phyloP scores from a whole-genome alignment of 768 basidiomycete species.

The Neoboletus magnificus region DNA sequence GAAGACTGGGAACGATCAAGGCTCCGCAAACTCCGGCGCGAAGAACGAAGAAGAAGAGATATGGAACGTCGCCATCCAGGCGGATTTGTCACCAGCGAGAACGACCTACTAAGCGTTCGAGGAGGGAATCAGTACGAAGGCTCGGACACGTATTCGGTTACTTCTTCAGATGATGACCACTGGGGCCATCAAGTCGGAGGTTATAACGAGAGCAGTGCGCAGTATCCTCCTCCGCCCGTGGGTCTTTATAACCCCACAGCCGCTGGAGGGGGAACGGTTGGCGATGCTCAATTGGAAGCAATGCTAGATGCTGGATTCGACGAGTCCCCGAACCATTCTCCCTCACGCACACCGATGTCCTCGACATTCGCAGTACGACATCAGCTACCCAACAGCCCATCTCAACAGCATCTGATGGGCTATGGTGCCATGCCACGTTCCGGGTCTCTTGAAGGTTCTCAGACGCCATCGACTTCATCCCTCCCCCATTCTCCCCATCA shows the following conservation, averaged over 20 bases:
- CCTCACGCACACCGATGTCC: constrained; percentile 31
- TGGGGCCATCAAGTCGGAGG: constrained; percentile 95
- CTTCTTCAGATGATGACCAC: constrained; percentile 90
- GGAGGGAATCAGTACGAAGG: constrained; percentile 68
- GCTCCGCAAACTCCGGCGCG: constrained; percentile 84
- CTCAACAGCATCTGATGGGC: constrained; percentile 34
- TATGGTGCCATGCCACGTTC: constrained; percentile 56
- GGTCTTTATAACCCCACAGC: constrained; percentile 50
- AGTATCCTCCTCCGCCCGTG: constrained; percentile 85
- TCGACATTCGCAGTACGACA: constrained; percentile 50
- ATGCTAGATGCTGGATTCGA: constrained; percentile 94
- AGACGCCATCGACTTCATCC: constrained; percentile 32
- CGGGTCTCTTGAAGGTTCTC: constrained; percentile 32
- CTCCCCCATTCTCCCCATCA: constrained; percentile 28
- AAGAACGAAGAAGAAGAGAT: constrained; percentile 76
- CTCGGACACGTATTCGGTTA: constrained; percentile 76
- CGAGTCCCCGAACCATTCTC: constrained; percentile 50
- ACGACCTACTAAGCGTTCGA: constrained; percentile 58
- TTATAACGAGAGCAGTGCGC: constrained; percentile 81
- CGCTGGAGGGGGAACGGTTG: constrained; percentile 43
- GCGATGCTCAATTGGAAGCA: constrained; percentile 77
- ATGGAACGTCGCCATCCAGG: constrained; percentile 75
- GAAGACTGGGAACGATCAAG: constrained; percentile 99
- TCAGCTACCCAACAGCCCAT: constrained; percentile 58
- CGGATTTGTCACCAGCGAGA: constrained; percentile 61